Conservation (phyloP, 768 basidiomycete genomes). For the Daedalea quercina region DNA sequence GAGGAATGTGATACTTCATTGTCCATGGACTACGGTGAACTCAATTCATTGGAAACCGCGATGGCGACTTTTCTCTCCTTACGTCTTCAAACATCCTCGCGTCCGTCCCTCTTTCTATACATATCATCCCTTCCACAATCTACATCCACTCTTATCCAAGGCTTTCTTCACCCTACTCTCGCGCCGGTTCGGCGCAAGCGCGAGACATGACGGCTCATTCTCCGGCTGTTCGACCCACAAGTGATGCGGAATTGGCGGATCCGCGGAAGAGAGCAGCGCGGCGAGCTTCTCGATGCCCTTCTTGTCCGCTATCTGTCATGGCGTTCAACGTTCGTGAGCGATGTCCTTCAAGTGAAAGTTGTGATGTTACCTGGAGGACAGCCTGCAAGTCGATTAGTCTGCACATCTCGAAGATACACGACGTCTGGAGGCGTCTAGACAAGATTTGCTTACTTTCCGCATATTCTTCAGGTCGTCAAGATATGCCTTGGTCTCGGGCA, state of each 20-base stretch:
- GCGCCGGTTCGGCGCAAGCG: conserved; percentile 35
- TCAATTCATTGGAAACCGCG: too few relatives aligned
- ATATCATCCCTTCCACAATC: conserved; percentile 27
- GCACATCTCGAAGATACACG: neutral
- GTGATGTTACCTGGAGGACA: conserved; percentile 30
- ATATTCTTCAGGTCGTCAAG: conserved; percentile 32
- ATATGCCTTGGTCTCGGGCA: conserved; percentile 31
- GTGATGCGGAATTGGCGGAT: conserved; percentile 29
- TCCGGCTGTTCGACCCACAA: conserved; percentile 41
- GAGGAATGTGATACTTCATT: neutral
- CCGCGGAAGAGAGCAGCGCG: conserved; percentile 18
- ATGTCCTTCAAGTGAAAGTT: too few relatives aligned
- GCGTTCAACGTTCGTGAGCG: too few relatives aligned
- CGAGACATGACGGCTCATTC: conserved; percentile 34
- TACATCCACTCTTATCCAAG: conserved; percentile 32
- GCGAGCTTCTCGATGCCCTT: conserved; percentile 27
- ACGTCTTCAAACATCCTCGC: too few relatives aligned
- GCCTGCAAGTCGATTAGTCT: conserved; percentile 23
- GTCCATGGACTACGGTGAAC: too few relatives aligned
- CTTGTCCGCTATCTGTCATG: conserved; percentile 26
- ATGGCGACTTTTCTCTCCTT: too few relatives aligned
- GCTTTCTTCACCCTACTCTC: conserved; percentile 33
- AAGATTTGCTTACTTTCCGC: conserved; percentile 31
- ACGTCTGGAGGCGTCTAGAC: neutral
- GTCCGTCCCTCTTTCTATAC: too few relatives aligned